Evolutionary conservation across 257 asterid genomes (phyloP).

Genomic region (Linaria vulgaris): DNA sequence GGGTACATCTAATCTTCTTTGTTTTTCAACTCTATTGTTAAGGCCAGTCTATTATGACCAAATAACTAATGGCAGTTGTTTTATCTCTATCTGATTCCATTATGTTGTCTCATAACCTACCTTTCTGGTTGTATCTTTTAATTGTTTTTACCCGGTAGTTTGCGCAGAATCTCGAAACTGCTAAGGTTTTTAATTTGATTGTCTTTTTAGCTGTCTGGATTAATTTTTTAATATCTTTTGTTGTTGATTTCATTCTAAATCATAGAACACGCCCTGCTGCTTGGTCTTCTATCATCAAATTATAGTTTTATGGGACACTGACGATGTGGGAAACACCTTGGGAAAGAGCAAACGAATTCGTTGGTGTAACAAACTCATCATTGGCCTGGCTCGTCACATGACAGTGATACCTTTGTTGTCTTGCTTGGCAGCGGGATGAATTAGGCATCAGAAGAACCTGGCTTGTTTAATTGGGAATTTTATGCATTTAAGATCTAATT

Average conservation of each 20-base stretch:
- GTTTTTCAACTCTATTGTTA: slow-evolving; percentile 1
- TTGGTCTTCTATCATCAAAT: not conserved
- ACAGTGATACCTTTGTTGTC: no score
- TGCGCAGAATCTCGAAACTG: not conserved
- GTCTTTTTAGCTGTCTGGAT: not conserved
- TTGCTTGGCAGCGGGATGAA: no score
- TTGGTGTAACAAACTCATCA: no score
- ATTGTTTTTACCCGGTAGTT: not conserved
- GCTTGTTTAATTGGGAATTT: not conserved
- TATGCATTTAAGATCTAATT: not conserved
- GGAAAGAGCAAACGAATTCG: no score
- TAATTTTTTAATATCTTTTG: not conserved
- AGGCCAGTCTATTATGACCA: not conserved
- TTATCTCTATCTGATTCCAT: slow-evolving; percentile 1
- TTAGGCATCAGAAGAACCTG: no score
- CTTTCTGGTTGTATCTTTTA: not conserved
- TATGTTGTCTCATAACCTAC: slow-evolving; percentile 15
- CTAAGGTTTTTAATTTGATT: slow-evolving; percentile 10
- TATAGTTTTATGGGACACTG: not conserved
- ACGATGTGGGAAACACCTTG: no score
- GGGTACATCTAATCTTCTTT: slow-evolving; percentile 53
- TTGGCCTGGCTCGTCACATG: no score
- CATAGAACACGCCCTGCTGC: not conserved
- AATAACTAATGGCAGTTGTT: not conserved
- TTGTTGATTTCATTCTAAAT: slow-evolving; percentile 2